Evolutionary conservation across 352 stramenopile genomes (phyloP).

Genomic region (Pythium volutum): DNA sequence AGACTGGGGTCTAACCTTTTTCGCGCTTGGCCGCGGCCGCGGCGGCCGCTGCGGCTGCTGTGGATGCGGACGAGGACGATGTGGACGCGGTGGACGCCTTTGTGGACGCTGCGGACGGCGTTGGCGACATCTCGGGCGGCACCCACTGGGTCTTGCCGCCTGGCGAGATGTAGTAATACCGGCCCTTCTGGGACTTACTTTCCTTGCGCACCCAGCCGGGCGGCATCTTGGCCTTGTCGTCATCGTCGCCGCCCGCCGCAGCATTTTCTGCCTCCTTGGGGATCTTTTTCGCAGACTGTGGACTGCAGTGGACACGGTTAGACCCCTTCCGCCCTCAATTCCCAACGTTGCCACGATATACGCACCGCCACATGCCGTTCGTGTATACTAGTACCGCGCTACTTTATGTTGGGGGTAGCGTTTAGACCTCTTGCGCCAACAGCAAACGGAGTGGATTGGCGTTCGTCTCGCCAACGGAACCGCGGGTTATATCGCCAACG

Average conservation of each 20-base stretch:
- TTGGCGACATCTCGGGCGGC: conserved; percentile 26
- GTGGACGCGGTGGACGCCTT: conserved; percentile 2
- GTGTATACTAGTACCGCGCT: neutral
- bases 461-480: neutral
- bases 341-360: neutral
- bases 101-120: conserved; percentile 1
- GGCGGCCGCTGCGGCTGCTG: neutral
- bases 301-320: conserved; percentile 6
- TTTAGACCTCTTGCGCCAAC: neutral
- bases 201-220: conserved; percentile 81
- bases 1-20: conserved; percentile 19
- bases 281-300: conserved; percentile 10
- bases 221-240: conserved; percentile 36
- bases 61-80: neutral
- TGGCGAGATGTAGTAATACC: conserved; percentile 85
- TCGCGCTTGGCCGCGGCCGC: conserved; percentile 18
- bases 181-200: conserved; percentile 83
- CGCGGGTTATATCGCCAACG: conserved; percentile 1
- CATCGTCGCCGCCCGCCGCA: conserved; percentile 1
- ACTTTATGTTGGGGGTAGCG: neutral
- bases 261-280: conserved; percentile 9
- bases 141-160: conserved; percentile 83
- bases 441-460: neutral
- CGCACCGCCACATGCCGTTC: conserved; percentile 11
- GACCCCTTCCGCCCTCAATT: neutral